phyloP scores from a whole-genome alignment of 768 basidiomycete species.

The Rhodotorula babjevae region DNA sequence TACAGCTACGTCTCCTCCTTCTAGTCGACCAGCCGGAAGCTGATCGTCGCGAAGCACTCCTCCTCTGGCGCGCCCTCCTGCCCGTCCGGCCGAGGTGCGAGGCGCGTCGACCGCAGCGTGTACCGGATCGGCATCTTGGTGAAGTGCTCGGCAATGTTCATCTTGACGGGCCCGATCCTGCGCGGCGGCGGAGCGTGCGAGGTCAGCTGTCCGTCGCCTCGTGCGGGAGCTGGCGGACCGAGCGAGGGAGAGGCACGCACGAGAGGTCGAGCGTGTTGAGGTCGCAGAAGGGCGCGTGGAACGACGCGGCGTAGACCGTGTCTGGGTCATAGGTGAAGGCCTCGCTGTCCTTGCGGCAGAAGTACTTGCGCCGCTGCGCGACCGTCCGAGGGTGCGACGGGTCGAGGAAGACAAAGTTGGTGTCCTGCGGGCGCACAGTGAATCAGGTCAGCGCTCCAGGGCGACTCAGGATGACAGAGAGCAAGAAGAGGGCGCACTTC shows the following conservation, averaged over 20 bases:
- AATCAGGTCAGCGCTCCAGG: too few relatives aligned
- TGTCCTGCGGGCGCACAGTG: constrained; percentile 18
- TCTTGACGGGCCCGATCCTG: constrained; percentile 34
- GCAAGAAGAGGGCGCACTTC: constrained; percentile 5
- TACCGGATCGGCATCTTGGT: constrained; percentile 42
- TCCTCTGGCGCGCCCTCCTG: constrained; percentile 27
- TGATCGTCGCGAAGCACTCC: constrained; percentile 41
- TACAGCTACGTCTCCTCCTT: neutral
- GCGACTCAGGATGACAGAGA: neutral
- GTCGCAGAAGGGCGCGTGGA: constrained; percentile 32
- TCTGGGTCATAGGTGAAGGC: constrained; percentile 40
- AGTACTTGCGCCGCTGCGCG: constrained; percentile 41
- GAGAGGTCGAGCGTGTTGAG: constrained; percentile 25
- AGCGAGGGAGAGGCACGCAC: neutral
- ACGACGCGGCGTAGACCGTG: constrained; percentile 21
- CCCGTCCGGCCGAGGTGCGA: constrained; percentile 18
- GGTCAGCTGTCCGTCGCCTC: too few relatives aligned
- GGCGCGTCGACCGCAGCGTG: constrained; percentile 41
- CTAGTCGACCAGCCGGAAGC: constrained; percentile 40
- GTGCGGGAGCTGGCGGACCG: neutral
- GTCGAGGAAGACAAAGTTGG: constrained; percentile 41
- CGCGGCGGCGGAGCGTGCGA: neutral
- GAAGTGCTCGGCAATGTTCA: constrained; percentile 35
- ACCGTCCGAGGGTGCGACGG: constrained; percentile 23
- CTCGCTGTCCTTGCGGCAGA: constrained; percentile 27